These are phyloP conservation scores for Backusella mclennaniae DNA, from an alignment of 192 early-diverging fungal species.

Conservation along the genomic window DNA sequence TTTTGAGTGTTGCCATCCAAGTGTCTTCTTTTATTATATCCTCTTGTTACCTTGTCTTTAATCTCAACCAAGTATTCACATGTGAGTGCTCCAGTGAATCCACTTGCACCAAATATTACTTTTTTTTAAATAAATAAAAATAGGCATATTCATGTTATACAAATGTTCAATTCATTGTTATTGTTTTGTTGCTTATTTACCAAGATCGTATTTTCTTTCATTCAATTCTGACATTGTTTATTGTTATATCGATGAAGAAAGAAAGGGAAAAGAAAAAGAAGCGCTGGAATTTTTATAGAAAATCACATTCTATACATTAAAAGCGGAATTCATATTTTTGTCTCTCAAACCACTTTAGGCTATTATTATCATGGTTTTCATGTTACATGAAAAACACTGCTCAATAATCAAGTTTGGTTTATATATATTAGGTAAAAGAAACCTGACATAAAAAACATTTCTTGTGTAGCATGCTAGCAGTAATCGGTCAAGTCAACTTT, in stretches of 20 bases:
- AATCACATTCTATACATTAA: background rate
- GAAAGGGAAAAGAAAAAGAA: background rate
- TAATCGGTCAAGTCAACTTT: background rate
- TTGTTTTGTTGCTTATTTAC: background rate
- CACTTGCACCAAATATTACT: constrained; percentile 73
- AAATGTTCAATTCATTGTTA: background rate
- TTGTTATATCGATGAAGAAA: background rate
- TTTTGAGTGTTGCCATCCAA: background rate
- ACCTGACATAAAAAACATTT: background rate
- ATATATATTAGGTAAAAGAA: background rate
- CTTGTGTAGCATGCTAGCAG: background rate
- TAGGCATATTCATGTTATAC: background rate
- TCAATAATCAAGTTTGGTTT: background rate
- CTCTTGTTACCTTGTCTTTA: constrained; percentile 8
- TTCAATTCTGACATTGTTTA: constrained; percentile 4
- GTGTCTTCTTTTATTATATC: background rate
- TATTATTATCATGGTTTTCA: background rate
- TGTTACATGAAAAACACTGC: background rate
- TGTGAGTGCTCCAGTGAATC: constrained; percentile 76
- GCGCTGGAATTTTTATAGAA: background rate
- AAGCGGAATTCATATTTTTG: background rate
- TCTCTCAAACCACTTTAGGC: background rate
- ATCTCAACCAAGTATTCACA: constrained; percentile 56
- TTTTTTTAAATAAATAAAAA: background rate
- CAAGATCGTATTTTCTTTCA: constrained; percentile 17